Base-by-base conservation (phyloP, 495 filamentous ascomycete species). In the Xylaria venustula region DNA sequence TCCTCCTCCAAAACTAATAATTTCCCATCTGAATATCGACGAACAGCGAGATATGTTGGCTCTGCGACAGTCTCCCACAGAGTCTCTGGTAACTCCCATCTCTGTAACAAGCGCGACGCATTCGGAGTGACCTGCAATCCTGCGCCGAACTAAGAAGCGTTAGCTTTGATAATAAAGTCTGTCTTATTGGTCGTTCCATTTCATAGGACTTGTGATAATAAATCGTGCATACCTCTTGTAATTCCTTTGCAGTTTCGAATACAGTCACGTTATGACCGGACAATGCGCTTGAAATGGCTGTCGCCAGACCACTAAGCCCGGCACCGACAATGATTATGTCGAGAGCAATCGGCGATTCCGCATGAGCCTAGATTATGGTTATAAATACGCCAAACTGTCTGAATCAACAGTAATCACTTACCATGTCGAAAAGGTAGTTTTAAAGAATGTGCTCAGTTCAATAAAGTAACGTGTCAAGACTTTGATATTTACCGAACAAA, bases 231-330 rank as follows among this genome's bases (percentile, higher is more conserved):
- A 71, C 71, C 64, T 73, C 71, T 4, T 66, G 65, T 22, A 73
- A 58, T 3, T 63, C 65, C 4, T 52, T 58, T 2, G 67, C 67
- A 7, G 64, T n/a, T 26, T 73, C 71, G 9, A 66, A 67, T 4
- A 72, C 60, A 4, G 55, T 64, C 1, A 73, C 71, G 19, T 56
- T 22, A 32, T 73, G 69, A 7, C 71, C 71, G 6, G 65, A 64
- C 0, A 68, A 36, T 28, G 61, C 53, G 6, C 63, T 69, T 28
- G 65, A 65, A 34, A 88, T 81, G 11, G 83, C 81, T 8, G 80
- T 76, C 1, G 79, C 79, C 3, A 87, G 70, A 9, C 85, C 85
- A 20, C 80, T 83, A n/a, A 87, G 77, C 15, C 85, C 85, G 15
- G 76, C 80, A 2, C 85, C 85, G 12, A 87, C 76, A 34, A 87